Base-by-base conservation (phyloP, 345 rosid species). In the Arabis alpina region DNA sequence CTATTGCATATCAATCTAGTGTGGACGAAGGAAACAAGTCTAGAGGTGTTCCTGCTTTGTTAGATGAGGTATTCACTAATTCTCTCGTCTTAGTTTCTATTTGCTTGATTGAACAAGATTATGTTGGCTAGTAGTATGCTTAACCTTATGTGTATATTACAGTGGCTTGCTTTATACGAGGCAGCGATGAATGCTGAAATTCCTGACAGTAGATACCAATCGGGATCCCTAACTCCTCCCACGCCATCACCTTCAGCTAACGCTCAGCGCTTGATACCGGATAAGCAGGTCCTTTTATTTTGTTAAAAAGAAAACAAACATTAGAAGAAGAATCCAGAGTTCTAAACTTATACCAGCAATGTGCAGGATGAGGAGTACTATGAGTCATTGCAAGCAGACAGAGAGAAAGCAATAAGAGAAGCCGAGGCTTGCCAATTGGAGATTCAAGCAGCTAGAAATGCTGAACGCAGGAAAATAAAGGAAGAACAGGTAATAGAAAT, bases 161-260 rank as follows among this genome's bases (percentile, higher is more conserved):
- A 48, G 52, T 48, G 52, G 52, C 10, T 10, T 48, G 9, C 40
- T 36, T 36, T 36, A 36, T 36, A 36, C 8, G 40, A 36, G 40
- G 40, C 10, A 36, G 10, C 40, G 2, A 48, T 16, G 27, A 16
- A 16, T 48, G 52, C 25, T 48, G 12, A 48, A 19, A 4, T 48
- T 48, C 27, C 53, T 19, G 53, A 48, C 23, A 48, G 53, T 19
- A 48, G 53, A 48, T 48, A 48, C 53, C 53, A 11, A 9, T 52
- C 37, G 5, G 36, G 57, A 52, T 6, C 74, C 86, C 40, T 41
- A 82, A 66, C 82, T 8, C 90, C 90, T 54, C 86, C 79, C 63
- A 87, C 97, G 62, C 88, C 89, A 8, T 86, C 94, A 3, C 92
- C 92, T 34, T 79, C 90, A 32, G 73, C 85, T 73, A 84, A 83